Evolutionary conservation across 164 flowering plant species (phyloP), one percentile per base, ranked within the genome.

Genomic region (Magnolia kwangsiensis): DNA sequence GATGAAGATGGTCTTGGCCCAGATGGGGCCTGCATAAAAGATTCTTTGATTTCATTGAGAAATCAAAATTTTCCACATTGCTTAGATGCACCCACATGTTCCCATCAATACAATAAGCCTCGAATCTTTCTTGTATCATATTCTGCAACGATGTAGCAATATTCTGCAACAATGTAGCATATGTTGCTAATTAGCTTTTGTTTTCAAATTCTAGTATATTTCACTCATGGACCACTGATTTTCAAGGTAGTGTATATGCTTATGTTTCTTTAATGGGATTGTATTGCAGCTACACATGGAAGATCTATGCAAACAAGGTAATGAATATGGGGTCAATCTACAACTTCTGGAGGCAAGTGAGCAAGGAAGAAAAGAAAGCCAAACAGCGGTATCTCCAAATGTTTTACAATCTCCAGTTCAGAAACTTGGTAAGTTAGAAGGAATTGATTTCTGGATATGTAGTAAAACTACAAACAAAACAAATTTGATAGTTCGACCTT

Each of bases 221-320:
- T 37, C 7, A 2, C 7, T 37, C 3, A 37, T 37, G 45, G 0
- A 37, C 45, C 7, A 37, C 45, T 37, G 45, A 37, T 4, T 37
- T 37, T 37, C 45, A 37, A 37, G 45, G 45, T 3, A 37, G 45
- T 37, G 7, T 37, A 5, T 37, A 37, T 37, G 7, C 45, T 37
- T 23, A 21, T 65, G 45, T 65, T 9, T 68, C 71, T 68, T 68
- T 21, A 19, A 37, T 13, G 18, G 50, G n/a, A 71, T 74, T 37
- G 14, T 73, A 59, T 77, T 84, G 85, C 87, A 96, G 99, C 89
- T 96, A 94, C 69, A 94, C 99, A 68, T 96, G 99, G 99, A 92
- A 94, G 82, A 94, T 94, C n/a, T 94, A 96, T 77, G 99, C 98
- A 37, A 88, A 86, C 75, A 94, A 87, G 78, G 85, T 91, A 59